Evolutionary conservation across 768 basidiomycete genomes (phyloP).

Genomic region (Tephrocybe rancida): DNA sequence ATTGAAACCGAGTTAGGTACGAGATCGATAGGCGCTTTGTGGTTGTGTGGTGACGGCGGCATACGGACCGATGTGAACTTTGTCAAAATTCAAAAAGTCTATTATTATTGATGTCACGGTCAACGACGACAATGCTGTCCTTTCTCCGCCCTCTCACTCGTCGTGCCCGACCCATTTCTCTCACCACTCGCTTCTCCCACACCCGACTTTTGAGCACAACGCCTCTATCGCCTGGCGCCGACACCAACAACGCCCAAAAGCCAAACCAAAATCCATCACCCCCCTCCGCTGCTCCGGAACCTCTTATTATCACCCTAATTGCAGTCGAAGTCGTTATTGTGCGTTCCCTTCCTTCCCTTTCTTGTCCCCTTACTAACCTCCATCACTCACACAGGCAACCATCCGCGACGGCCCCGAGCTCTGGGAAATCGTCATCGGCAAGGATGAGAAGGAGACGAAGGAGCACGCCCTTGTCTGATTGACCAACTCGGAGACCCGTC

Average conservation of each 20-base stretch:
- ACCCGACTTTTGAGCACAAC: not conserved
- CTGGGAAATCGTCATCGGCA: slow-evolving; percentile 55
- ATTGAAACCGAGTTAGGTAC: too few relatives aligned
- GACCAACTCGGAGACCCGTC: not conserved
- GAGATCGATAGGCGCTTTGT: too few relatives aligned
- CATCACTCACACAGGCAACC: slow-evolving; percentile 50
- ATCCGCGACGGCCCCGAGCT: slow-evolving; percentile 81
- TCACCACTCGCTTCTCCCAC: too few relatives aligned
- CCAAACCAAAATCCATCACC: slow-evolving; percentile 83
- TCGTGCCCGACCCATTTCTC: too few relatives aligned
- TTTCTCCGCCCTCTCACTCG: too few relatives aligned
- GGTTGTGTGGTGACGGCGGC: too few relatives aligned
- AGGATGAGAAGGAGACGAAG: slow-evolving; percentile 24
- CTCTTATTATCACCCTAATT: slow-evolving; percentile 93
- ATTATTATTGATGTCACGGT: too few relatives aligned
- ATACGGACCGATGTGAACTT: too few relatives aligned
- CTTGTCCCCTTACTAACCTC: slow-evolving; percentile 1
- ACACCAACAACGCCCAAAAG: slow-evolving; percentile 39
- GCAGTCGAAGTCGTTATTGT: slow-evolving; percentile 93
- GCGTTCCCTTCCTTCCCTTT: slow-evolving; percentile 25
- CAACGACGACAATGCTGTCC: too few relatives aligned
- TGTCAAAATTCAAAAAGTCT: too few relatives aligned
- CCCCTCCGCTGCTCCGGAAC: slow-evolving; percentile 83
- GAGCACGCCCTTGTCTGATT: not conserved
- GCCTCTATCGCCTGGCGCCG: not conserved